Conservation (phyloP, 805 yeast genomes). For the Yarrowia phangngaensis region DNA sequence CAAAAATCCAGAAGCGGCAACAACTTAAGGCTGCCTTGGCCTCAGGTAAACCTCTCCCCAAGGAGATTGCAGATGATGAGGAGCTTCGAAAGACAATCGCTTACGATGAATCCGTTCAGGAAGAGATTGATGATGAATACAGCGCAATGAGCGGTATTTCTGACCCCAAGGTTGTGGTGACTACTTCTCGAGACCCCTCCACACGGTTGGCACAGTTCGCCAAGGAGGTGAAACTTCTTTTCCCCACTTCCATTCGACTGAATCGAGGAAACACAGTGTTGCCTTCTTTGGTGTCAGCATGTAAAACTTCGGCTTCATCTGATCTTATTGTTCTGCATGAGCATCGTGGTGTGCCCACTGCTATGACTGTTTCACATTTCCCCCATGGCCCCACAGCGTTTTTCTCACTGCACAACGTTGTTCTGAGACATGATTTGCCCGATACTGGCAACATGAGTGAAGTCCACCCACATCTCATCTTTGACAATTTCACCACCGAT, state of each 20-base stretch:
- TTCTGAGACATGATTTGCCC: slow-evolving; percentile 84
- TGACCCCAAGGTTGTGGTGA: slow-evolving; percentile 87
- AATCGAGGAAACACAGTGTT: slow-evolving; percentile 92
- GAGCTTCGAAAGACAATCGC: slow-evolving; percentile 75
- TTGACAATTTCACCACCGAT: slow-evolving; percentile 79
- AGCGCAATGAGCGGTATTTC: slow-evolving; percentile 77
- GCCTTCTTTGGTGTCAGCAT: slow-evolving; percentile 78
- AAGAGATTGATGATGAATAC: slow-evolving; percentile 84
- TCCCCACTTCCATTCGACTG: slow-evolving; percentile 83
- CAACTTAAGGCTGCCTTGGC: slow-evolving; percentile 84
- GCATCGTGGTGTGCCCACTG: slow-evolving; percentile 97
- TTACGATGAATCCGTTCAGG: slow-evolving; percentile 75
- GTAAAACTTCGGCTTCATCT: slow-evolving; percentile 73
- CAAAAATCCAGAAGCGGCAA: slow-evolving; percentile 79
- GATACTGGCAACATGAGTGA: slow-evolving; percentile 86
- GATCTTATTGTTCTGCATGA: slow-evolving; percentile 88
- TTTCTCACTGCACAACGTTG: slow-evolving; percentile 91
- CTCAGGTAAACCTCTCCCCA: slow-evolving; percentile 82
- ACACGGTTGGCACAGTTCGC: slow-evolving; percentile 83
- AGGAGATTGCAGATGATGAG: slow-evolving; percentile 84
- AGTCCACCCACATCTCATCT: slow-evolving; percentile 88
- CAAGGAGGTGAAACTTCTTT: slow-evolving; percentile 82
- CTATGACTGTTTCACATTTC: slow-evolving; percentile 85
- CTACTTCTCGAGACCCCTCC: slow-evolving; percentile 90
- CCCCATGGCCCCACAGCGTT: slow-evolving; percentile 98